Conservation (phyloP, 495 filamentous ascomycete genomes). For the Paragyromitra xinjiangensis region DNA sequence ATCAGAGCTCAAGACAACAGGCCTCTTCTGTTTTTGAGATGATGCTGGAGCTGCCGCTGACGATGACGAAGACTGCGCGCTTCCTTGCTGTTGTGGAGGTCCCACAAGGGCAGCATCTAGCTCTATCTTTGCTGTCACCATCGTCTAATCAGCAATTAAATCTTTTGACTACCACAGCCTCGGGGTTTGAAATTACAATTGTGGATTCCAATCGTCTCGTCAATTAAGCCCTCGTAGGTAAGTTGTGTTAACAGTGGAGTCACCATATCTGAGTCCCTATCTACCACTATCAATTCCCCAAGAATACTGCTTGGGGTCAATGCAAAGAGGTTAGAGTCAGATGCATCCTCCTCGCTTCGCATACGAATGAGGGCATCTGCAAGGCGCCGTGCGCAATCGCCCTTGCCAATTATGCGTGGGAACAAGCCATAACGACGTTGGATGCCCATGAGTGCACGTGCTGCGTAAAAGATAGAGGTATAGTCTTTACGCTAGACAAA, state of each 20-base stretch:
- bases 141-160: slow-evolving; percentile 14
- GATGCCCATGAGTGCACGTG: slow-evolving; percentile 92
- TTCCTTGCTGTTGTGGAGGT: slow-evolving; percentile 66
- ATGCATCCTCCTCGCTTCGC: slow-evolving; percentile 86
- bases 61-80: slow-evolving; percentile 66
- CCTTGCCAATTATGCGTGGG: slow-evolving; percentile 94
- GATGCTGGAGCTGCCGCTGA: slow-evolving; percentile 62
- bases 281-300: slow-evolving; percentile 92
- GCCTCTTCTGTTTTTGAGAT: slow-evolving; percentile 79
- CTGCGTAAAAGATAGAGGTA: slow-evolving; percentile 83
- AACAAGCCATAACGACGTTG: slow-evolving; percentile 93
- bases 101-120: slow-evolving; percentile 93
- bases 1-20: slow-evolving; percentile 86
- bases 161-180: not conserved
- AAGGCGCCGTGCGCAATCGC: slow-evolving; percentile 87
- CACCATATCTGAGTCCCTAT: slow-evolving; percentile 91
- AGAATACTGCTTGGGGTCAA: slow-evolving; percentile 85
- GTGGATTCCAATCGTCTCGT: slow-evolving; percentile 90
- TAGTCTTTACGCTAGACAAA: slow-evolving; percentile 78
- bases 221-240: slow-evolving; percentile 95
- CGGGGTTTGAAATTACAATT: slow-evolving; percentile 58
- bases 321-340: slow-evolving; percentile 75
- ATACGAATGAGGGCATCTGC: slow-evolving; percentile 91
- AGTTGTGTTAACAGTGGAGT: slow-evolving; percentile 92
- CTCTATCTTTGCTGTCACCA: slow-evolving; percentile 77